Percentiles rank a stretch among this genome's conserved stretches.
These are phyloP conservation scores for Luvunga scandens DNA, from an alignment of 345 rosid species.

Conservation along the genomic window DNA sequence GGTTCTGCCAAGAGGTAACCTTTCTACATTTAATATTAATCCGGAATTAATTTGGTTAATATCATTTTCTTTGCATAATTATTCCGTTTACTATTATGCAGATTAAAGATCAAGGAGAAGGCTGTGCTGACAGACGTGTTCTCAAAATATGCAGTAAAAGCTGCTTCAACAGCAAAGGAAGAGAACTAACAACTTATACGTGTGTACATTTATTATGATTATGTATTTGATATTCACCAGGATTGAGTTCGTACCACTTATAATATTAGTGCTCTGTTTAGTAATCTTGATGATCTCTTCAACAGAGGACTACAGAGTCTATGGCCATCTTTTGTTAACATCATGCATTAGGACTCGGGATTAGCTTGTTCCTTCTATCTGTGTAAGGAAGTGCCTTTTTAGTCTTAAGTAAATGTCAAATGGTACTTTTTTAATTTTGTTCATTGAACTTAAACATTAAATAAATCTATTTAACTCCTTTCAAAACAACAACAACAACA, in stretches of 20 bases:
- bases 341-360: too few species aligned
- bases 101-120: constrained; percentile 80
- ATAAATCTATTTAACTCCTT: too few species aligned
- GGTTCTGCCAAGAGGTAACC: constrained; percentile 66
- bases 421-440: not conserved
- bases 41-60: not conserved
- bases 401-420: too few species aligned
- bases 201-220: not conserved
- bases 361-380: not conserved
- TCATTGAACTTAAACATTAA: not conserved
- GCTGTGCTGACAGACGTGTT: constrained; percentile 61
- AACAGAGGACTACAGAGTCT: too few species aligned
- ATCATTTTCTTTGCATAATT: not conserved
- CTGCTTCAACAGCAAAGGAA: constrained; percentile 33
- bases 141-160: constrained; percentile 60
- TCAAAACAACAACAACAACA: too few species aligned
- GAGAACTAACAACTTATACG: constrained; percentile 20
- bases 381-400: not conserved
- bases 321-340: too few species aligned
- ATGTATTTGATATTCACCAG: not conserved
- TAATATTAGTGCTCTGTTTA: not conserved
- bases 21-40: not conserved
- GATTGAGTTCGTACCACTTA: not conserved
- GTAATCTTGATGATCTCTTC: too few species aligned
- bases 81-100: constrained; percentile 25